phyloP scores from a whole-genome alignment of 78 protist species.

The Neovahlkampfia damariscottae region DNA sequence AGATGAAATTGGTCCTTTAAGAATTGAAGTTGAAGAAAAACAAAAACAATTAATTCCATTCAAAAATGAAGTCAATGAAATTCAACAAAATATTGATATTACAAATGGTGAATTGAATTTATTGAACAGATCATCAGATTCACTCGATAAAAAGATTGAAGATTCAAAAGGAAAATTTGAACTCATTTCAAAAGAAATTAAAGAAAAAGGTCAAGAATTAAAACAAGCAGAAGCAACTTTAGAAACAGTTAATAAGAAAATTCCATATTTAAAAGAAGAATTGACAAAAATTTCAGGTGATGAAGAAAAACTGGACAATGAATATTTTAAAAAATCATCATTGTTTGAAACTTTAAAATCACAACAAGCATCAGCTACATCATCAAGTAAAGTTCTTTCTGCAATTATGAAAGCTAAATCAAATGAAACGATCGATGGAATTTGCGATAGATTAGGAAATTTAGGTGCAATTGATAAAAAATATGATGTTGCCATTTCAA shows the following conservation, averaged over 20 bases:
- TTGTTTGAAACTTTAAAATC: background rate
- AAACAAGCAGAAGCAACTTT: background rate
- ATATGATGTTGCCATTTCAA: constrained; percentile 91
- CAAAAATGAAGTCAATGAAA: background rate
- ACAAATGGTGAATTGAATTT: constrained; percentile 1
- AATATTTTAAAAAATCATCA: background rate
- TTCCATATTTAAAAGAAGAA: background rate
- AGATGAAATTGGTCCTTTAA: constrained; percentile 73
- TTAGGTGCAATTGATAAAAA: constrained; percentile 81
- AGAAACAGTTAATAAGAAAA: constrained; percentile 6
- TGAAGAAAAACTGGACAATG: background rate
- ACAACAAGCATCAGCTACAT: background rate
- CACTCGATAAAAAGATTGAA: constrained; percentile 38
- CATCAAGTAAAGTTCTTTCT: background rate
- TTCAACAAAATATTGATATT: constrained; percentile 8
- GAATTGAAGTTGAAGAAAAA: constrained; percentile 11
- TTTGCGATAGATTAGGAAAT: constrained; percentile 89
- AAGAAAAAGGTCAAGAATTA: too few species aligned
- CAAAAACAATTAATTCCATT: background rate
- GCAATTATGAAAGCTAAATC: too few species aligned
- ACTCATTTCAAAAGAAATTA: constrained; percentile 8
- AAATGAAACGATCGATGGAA: constrained; percentile 10
- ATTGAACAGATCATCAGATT: constrained; percentile 55
- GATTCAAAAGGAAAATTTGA: constrained; percentile 19
- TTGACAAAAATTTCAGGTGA: background rate